phyloP scores from a whole-genome alignment of 257 asterid genomes.

The Solanum virginianum region DNA sequence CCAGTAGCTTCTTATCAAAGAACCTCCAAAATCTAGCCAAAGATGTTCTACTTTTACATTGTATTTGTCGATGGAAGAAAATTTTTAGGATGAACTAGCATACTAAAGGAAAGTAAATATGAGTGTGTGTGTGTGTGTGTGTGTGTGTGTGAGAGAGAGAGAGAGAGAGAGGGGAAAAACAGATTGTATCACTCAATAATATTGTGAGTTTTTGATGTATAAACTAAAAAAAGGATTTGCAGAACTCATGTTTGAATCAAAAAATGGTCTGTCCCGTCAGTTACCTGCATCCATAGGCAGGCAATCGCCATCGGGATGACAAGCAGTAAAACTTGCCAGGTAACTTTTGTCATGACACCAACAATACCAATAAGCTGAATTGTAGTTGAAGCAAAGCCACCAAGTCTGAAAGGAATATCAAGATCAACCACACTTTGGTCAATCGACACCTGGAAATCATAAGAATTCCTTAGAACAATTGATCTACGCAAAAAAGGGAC shows the following conservation, averaged over 20 bases:
- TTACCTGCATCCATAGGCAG: constrained; percentile 99
- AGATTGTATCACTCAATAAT: neutral
- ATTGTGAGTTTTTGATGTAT: neutral
- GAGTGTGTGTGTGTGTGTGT: no score
- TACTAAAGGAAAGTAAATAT: neutral
- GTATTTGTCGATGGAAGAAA: neutral
- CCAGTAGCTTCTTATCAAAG: neutral
- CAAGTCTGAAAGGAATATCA: constrained; percentile 98
- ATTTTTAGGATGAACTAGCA: neutral
- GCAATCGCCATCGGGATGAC: constrained; percentile 95
- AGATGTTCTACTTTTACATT: neutral
- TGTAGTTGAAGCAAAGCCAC: constrained; percentile 99
- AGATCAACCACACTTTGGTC: constrained; percentile 99
- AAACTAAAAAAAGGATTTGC: neutral
- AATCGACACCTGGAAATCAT: constrained; percentile 68
- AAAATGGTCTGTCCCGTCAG: neutral
- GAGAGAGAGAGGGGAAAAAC: neutral
- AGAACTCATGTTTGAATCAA: neutral
- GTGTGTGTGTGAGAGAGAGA: no score
- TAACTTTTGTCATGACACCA: constrained; percentile 91
- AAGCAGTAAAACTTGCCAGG: constrained; percentile 97
- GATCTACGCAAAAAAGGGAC: neutral
- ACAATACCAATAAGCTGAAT: constrained; percentile 95
- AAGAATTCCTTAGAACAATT: constrained; percentile 15
- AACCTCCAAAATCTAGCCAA: neutral